Base-by-base conservation (phyloP, 495 filamentous ascomycete species). In the Penicillium riverlandense region DNA sequence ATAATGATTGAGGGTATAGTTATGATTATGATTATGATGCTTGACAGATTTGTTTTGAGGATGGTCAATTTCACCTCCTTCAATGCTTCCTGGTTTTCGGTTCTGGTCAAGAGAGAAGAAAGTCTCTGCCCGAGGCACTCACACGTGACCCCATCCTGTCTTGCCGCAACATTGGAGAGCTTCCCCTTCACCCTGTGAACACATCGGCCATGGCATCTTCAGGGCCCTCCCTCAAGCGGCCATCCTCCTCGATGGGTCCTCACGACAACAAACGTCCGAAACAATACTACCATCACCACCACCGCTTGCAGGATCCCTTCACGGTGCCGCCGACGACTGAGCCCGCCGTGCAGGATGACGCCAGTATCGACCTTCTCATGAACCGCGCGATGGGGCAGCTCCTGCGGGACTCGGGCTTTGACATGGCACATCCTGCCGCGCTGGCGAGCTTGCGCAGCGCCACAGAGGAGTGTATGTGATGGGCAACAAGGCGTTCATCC, bases 381-480 rank as follows among this genome's bases (percentile, higher is more conserved):
- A 69, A 72, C 38, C 70, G 77, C 29, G 71, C 77, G 8, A 77
- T 85, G 38, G 67, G 71, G 4, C 63, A 76, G 30, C 63, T 76
- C 13, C 59, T 84, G 42, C 61, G 63, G 32, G 63, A 70, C 29
- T 68, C 65, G 10, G 84, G 84, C 9, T 86, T 83, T 53, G 70
- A 77, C 6, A 50, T 74, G 13, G 78, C 76, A 2, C 71, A 75
- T 29, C 70, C 78, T 13, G 55, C 62, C 11, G 84, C 80, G 13
- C 62, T 87, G 48, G 75, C 84, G 45, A 63, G 62, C 49, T 74
- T 86, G 43, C 66, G 76, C 22, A 61, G 65, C 37, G 62, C 73
- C 10, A 68, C 75, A 2, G 82, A 86, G 60, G 77, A 85, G 53
- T 85, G 83, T 86, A 76, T 36, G 75, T 61, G 35, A 6, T 7